Evolutionary conservation across 2,329 filamentous ascomycete genomes (phyloP), one percentile per base, ranked within the genome.

Genomic region (Pestalotiopsis sp.): DNA sequence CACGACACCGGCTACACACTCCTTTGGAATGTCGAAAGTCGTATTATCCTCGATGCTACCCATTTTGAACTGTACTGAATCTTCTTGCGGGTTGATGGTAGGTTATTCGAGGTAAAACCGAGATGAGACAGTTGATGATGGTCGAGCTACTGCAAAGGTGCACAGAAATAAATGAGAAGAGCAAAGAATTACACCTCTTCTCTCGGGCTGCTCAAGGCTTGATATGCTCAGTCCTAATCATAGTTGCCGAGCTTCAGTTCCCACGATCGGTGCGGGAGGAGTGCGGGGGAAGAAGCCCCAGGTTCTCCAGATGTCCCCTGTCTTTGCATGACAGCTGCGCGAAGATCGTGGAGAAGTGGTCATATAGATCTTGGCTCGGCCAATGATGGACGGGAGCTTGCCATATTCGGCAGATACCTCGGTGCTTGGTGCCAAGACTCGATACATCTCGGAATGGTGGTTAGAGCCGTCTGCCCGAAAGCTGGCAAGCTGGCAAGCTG

Each of bases 1-100:
- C 1, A 85, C 82, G 2, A 86, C 84, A 6, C 83, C 85, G 2
- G 84, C 85, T 67, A 85, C 85, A 74, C 85, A 84, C 68, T 82
- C 79, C 57, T 83, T 82, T 2, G 84, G 85, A 45, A 87, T 81
- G 14, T 82, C 76, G 65, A 67, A 67, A 23, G 6, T 49, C 2
- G 41, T 49, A 4, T 9, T 23, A 25, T 20, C 23, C 4, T 36
- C 36, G 11, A 20, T 14, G 20, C 25, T 38, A 23, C 66, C 59
- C 66, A 67, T 67, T n/a, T 7, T 41, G 59, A 62, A 20, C 0
- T 5, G 12, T 14, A 14, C 12, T n/a, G 25, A 13, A 23, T 13
- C 6, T 27, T 4, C 2, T 36, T 27, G 14, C 14, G 20, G 14
- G 14, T 17, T 52, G 6, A 12, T 9, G 17, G 11, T 9, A n/a